Evolutionary conservation across 805 yeast genomes (phyloP).

Genomic region (Torulaspora maleeae): DNA sequence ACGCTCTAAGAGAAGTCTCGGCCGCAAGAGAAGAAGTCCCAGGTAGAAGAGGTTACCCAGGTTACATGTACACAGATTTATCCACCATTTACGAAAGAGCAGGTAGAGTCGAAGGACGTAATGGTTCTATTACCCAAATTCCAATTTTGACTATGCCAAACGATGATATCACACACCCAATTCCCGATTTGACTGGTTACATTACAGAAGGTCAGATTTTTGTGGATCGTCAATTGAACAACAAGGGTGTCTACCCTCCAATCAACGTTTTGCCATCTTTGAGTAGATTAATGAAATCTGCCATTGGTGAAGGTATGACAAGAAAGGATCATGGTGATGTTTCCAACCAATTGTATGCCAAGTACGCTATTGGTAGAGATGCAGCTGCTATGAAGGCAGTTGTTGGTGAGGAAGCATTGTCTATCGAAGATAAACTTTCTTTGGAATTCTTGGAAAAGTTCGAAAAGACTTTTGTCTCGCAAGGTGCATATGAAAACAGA

Average conservation of each 20-base stretch:
- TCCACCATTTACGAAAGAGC: constrained; percentile 99
- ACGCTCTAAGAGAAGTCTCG: constrained; percentile 98
- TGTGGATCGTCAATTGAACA: constrained; percentile 91
- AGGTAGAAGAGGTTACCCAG: constrained; percentile 99
- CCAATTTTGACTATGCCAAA: constrained; percentile 99
- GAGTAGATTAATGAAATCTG: constrained; percentile 97
- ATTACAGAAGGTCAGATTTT: constrained; percentile 99
- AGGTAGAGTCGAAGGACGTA: constrained; percentile 99
- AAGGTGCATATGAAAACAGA: constrained; percentile 97
- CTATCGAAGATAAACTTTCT: constrained; percentile 95
- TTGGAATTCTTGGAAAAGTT: constrained; percentile 96
- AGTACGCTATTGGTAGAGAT: constrained; percentile 99
- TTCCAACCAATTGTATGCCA: constrained; percentile 96
- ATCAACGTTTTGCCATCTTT: constrained; percentile 96
- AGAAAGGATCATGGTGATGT: constrained; percentile 99
- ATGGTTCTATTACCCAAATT: constrained; percentile 98
- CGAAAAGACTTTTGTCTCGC: constrained; percentile 90
- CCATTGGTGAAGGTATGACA: constrained; percentile 99
- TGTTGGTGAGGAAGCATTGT: constrained; percentile 98
- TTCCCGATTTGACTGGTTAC: constrained; percentile 99
- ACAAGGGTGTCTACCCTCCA: constrained; percentile 98
- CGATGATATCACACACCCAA: constrained; percentile 99
- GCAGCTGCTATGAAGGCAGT: constrained; percentile 99
- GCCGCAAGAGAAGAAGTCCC: constrained; percentile 99
- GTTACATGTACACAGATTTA: constrained; percentile 99